phyloP scores from a whole-genome alignment of 768 basidiomycete species.

The Pleurotus platypus region DNA sequence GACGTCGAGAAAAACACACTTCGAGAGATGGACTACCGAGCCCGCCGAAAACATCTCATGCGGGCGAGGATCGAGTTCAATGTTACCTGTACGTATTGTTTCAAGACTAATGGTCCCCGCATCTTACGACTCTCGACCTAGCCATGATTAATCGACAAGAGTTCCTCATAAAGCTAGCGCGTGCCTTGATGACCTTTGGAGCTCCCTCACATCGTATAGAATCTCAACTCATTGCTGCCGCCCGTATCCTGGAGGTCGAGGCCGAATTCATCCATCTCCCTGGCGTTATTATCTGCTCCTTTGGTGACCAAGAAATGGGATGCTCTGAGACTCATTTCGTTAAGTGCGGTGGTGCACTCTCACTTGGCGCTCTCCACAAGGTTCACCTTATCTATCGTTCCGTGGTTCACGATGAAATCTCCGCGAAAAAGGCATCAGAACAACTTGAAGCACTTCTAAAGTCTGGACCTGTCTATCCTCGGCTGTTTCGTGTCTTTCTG shows the following conservation, averaged over 20 bases:
- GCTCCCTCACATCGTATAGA: constrained; percentile 94
- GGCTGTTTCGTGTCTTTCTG: constrained; percentile 58
- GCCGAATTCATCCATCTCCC: constrained; percentile 90
- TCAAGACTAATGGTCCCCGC: too few species aligned
- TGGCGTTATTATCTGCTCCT: constrained; percentile 79
- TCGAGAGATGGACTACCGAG: constrained; percentile 63
- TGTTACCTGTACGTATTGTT: constrained; percentile 49
- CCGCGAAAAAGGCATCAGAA: constrained; percentile 70
- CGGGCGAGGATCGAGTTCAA: constrained; percentile 73
- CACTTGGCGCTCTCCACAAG: constrained; percentile 80
- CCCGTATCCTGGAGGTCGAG: constrained; percentile 85
- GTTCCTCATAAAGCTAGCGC: constrained; percentile 83
- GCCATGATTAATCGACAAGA: constrained; percentile 80
- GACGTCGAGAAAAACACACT: constrained; percentile 61
- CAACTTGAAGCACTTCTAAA: constrained; percentile 62
- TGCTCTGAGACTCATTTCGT: constrained; percentile 88
- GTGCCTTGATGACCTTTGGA: constrained; percentile 87
- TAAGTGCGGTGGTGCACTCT: constrained; percentile 72
- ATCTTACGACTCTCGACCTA: constrained; percentile 15
- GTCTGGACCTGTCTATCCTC: constrained; percentile 61
- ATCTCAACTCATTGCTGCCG: constrained; percentile 85
- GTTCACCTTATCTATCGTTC: constrained; percentile 82
- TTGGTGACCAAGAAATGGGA: constrained; percentile 86
- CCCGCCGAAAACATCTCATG: constrained; percentile 62
- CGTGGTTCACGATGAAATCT: constrained; percentile 91